These are phyloP conservation scores for Hibiscus trionum DNA, from an alignment of 345 rosid genomes.

Conservation along the genomic window DNA sequence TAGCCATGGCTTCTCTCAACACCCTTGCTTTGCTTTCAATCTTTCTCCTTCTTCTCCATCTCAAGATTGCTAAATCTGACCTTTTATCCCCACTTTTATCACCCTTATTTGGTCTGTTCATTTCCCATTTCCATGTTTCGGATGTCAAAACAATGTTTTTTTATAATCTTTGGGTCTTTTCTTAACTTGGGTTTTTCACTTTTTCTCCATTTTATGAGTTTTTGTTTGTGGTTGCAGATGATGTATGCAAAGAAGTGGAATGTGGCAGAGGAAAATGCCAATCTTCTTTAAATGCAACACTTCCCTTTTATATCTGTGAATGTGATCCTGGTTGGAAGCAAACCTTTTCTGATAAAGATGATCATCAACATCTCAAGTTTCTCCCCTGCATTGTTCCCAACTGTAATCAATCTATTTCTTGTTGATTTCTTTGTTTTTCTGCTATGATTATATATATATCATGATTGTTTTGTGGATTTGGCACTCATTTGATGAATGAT, in stretches of 20 bases:
- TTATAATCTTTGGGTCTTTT: not conserved
- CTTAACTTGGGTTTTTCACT: not conserved
- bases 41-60: conserved; percentile 18
- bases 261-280: conserved; percentile 72
- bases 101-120: conserved; percentile 28
- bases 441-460: not conserved
- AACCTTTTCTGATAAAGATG: conserved; percentile 13
- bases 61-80: conserved; percentile 24
- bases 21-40: conserved; percentile 18
- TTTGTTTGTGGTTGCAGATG: not conserved
- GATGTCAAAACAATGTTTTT: not conserved
- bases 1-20: conserved; percentile 23
- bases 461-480: not conserved
- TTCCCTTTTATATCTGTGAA: conserved; percentile 40
- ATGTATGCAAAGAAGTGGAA: conserved; percentile 41
- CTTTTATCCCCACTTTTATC: conserved; percentile 34
- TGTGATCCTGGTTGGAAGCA: conserved; percentile 76
- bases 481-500: not conserved
- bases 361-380: conserved; percentile 37
- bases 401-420: conserved; percentile 31
- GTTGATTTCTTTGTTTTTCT: conserved; percentile 5
- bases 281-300: conserved; percentile 27
- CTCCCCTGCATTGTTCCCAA: conserved; percentile 83
- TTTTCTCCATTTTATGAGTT: not conserved
- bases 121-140: not conserved